Evolutionary conservation across 805 yeast species (phyloP), one percentile per base, ranked within the genome.

Genomic region (Wickerhamiella kurtzmanii): DNA sequence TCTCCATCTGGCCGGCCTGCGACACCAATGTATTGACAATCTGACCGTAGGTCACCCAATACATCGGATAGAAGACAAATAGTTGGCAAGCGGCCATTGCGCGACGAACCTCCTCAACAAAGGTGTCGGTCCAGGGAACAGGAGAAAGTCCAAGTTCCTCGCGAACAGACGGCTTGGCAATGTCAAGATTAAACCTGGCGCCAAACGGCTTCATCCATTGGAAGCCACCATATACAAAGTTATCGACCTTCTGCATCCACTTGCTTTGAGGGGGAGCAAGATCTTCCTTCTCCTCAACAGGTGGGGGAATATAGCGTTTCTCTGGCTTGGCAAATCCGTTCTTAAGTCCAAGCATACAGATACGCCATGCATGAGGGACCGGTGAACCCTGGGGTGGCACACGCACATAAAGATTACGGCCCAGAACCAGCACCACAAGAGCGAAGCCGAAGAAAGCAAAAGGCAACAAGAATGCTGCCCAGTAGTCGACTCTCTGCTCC

Each of bases 1-100:
- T 68, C 56, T 80, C 76, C 84, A 82, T 79, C 53, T 74, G 70
- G 48, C 79, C 82, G 41, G 88, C 86, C 61, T 80, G 86, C 37
- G 84, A 73, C 49, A 80, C 74, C 57, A 82, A 80, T 63, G 79
- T 79, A 66, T 76, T 78, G 49, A 75, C 61, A 82, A 82, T 81
- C 67, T 80, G 85, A 44, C 77, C 76, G 63, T 80, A 80, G 35
- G 77, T 79, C 44, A 79, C 71, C 86, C 86, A 80, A 69, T 77
- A 82, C 44, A 82, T 68, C 36, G 87, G 83, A 61, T 73, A 81
- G 66, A 77, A 79, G 13, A 73, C 58, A 59, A 82, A 82, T 44
- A 82, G 84, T 62, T 77, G 76, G 70, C 87, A 82, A 41, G 87
- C 88, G 47, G 68, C 67, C 44, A 80, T 49, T 8, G 88, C 73